phyloP scores from a whole-genome alignment of 495 filamentous ascomycete genomes.

The Aspergillus bertholletiae region DNA sequence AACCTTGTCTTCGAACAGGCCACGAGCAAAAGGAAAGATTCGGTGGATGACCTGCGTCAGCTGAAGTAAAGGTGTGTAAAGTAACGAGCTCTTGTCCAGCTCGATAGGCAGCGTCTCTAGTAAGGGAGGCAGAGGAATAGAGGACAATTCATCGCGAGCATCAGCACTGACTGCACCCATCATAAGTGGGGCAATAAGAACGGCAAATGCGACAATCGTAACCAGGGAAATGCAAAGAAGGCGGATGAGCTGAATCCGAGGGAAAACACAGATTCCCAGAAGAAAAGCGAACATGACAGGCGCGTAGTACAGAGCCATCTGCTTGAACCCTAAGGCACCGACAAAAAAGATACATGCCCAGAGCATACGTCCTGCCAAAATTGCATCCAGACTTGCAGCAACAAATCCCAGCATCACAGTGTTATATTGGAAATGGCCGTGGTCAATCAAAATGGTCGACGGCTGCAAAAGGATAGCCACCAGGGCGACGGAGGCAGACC shows the following conservation, averaged over 20 bases:
- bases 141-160: constrained; percentile 32
- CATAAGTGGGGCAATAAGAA: constrained; percentile 72
- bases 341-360: constrained; percentile 95
- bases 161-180: constrained; percentile 44
- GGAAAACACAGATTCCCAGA: constrained; percentile 77
- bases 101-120: constrained; percentile 54
- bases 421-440: constrained; percentile 99
- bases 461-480: constrained; percentile 91
- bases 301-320: constrained; percentile 98
- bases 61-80: constrained; percentile 73
- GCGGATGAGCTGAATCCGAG: constrained; percentile 62
- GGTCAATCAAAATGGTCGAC: constrained; percentile 86
- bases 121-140: constrained; percentile 51
- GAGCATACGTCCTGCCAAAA: constrained; percentile 76
- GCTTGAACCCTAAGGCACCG: constrained; percentile 89
- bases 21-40: constrained; percentile 91
- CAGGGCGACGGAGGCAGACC: constrained; percentile 80
- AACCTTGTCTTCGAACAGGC: constrained; percentile 97
- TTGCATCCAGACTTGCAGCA: constrained; percentile 80
- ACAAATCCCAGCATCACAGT: constrained; percentile 94
- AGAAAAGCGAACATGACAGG: constrained; percentile 90
- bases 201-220: constrained; percentile 68
- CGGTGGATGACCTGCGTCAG: constrained; percentile 77
- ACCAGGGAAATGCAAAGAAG: constrained; percentile 70
- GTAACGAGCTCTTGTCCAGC: constrained; percentile 58